Percentiles rank a stretch among this genome's conserved stretches.
These are phyloP conservation scores for Mycosphaerella sp. DNA, from an alignment of 2,329 filamentous ascomycete species.

Conservation along the genomic window DNA sequence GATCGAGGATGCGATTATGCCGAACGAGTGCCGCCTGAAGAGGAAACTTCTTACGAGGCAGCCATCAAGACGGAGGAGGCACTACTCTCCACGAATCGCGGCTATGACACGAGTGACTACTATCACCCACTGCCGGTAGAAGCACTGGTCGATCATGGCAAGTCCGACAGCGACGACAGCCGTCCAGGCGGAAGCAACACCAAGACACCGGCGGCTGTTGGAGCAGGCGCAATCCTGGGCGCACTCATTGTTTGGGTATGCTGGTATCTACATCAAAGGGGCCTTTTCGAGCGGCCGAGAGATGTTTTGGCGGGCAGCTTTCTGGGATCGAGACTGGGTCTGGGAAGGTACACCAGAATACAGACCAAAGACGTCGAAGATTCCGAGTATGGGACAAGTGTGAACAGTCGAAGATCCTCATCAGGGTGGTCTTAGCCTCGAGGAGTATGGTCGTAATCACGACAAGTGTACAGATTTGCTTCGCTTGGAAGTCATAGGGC, in stretches of 20 bases:
- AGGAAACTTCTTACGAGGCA: conserved; percentile 26
- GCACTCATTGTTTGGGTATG: neutral
- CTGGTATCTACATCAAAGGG: conserved; percentile 4
- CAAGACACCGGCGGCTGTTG: neutral
- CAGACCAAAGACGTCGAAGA: conserved; percentile 5
- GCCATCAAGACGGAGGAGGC: conserved; percentile 20
- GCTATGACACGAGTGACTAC: conserved; percentile 33
- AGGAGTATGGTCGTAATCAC: no score
- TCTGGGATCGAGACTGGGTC: conserved; percentile 8
- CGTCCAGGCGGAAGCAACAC: neutral
- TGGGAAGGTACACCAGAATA: conserved; percentile 7
- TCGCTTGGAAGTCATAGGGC: neutral
- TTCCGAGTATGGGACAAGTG: conserved; percentile 1
- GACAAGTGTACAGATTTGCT: neutral
- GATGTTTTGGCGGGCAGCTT: neutral
- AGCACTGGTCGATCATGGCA: neutral
- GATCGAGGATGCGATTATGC: conserved; percentile 31
- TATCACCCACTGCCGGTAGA: conserved; percentile 20
- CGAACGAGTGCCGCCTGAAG: conserved; percentile 16
- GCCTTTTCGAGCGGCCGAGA: neutral
- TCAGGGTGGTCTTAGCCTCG: neutral
- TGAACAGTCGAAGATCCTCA: neutral
- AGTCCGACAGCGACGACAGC: neutral
- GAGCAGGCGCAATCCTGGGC: neutral
- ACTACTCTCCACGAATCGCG: conserved; percentile 30